phyloP scores from a whole-genome alignment of 352 stramenopile species.

The Phytophthora idaei region DNA sequence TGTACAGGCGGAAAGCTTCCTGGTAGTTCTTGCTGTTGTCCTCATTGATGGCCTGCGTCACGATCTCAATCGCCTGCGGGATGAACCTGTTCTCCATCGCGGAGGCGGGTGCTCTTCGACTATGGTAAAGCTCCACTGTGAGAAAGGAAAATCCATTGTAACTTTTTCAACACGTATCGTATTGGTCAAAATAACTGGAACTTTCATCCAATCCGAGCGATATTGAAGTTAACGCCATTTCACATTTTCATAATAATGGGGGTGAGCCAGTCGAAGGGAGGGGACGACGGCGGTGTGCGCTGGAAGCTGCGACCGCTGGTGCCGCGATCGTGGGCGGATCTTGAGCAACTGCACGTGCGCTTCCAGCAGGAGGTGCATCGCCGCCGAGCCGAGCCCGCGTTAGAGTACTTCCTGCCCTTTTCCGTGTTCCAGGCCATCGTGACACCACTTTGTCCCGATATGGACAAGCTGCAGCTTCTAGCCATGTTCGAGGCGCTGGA shows the following conservation, averaged over 20 bases:
- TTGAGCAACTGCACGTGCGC: conserved; percentile 62
- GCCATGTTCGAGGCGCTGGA: conserved; percentile 53
- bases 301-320: conserved; percentile 48
- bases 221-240: conserved; percentile 21
- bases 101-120: not conserved
- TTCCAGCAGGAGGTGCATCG: conserved; percentile 66
- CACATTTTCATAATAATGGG: conserved; percentile 42
- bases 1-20: conserved; percentile 87
- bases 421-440: conserved; percentile 55
- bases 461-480: conserved; percentile 51
- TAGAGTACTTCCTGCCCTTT: conserved; percentile 64
- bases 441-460: conserved; percentile 31
- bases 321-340: conserved; percentile 53
- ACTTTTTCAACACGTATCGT: not conserved
- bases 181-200: conserved; percentile 16
- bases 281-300: conserved; percentile 28
- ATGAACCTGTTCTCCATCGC: conserved; percentile 92
- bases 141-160: conserved; percentile 24
- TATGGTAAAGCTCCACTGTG: not conserved
- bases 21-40: conserved; percentile 92
- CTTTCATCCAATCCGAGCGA: conserved; percentile 3
- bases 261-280: conserved; percentile 58
- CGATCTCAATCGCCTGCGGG: conserved; percentile 90
- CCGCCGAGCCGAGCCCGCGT: conserved; percentile 34
- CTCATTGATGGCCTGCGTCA: conserved; percentile 86